phyloP scores from a whole-genome alignment of 78 protist genomes.

The Parvularia atlantis region DNA sequence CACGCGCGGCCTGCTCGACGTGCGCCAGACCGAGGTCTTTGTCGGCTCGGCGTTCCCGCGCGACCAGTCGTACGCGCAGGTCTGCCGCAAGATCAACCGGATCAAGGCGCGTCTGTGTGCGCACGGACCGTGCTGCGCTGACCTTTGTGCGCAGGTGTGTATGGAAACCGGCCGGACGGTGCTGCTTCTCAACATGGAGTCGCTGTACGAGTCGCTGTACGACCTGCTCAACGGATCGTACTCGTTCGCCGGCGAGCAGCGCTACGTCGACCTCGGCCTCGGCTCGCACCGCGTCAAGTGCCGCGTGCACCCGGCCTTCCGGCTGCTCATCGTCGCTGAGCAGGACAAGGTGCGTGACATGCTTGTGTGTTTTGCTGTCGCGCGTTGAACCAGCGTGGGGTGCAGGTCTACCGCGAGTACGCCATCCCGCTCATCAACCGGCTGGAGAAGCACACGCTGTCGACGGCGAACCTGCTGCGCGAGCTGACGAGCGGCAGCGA shows the following conservation, averaged over 20 bases:
- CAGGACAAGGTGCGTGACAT: neutral
- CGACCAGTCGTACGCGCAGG: constrained; percentile 11
- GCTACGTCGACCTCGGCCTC: constrained; percentile 13
- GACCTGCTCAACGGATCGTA: constrained; percentile 57
- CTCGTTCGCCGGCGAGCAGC: neutral
- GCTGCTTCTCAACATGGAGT: constrained; percentile 33
- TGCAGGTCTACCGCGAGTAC: no score
- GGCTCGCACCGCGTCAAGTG: constrained; percentile 28
- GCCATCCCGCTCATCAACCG: constrained; percentile 47
- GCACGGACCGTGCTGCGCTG: no score
- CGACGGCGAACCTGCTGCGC: no score
- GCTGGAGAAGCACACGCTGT: constrained; percentile 44
- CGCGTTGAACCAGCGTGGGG: no score
- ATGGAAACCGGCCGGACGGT: constrained; percentile 34
- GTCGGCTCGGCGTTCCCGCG: constrained; percentile 17
- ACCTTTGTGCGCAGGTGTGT: no score
- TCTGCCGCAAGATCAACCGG: neutral
- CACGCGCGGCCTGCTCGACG: neutral
- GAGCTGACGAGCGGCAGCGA: no score
- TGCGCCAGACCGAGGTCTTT: neutral
- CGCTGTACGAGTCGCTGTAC: constrained; percentile 42
- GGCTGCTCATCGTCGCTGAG: constrained; percentile 16
- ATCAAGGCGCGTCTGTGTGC: no score
- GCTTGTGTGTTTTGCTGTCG: no score
- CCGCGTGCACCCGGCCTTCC: constrained; percentile 4